Evolutionary conservation across 2,329 filamentous ascomycete genomes (phyloP), one percentile per base, ranked within the genome.

Genomic region (Aspergillus spinulosporus): DNA sequence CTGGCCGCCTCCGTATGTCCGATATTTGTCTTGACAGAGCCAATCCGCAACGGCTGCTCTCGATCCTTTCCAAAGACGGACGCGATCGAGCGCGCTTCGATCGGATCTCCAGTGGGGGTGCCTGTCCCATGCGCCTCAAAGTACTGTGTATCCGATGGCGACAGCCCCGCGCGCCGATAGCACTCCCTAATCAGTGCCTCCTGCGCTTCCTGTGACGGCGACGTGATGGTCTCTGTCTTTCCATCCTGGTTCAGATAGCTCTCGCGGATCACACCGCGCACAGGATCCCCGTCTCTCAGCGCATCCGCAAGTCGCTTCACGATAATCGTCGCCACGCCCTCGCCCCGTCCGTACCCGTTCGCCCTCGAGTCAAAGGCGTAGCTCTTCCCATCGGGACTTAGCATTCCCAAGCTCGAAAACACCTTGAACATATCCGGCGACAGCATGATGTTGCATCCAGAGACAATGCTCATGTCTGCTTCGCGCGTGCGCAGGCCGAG

Each of bases 121-220:
- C 77, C 78, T 2, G 78, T 80, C 29, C 76, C 77, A 57, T 80
- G 78, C 1, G 72, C 72, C 56, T 80, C 76, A n/a, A 79, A 77
- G 58, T 72, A 80, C 52, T 78, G 74, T 5, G 60, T 66, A 3
- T 74, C 66, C 4, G 71, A 64, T 1, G 66, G 57, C 51, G 76
- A 68, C 3, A 80, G 65, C 2, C 74, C 74, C 5, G 75, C 74
- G 26, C 64, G 62, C 1, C 54, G 46, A 57, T 80, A 80, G 0
- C 71, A 73, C 1, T 64, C 56, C 2, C 64, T 58, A 54, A 80
- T 79, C 3, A 79, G 65, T 3, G 64, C 61, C 4, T 68, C 65
- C 58, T 80, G 78, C 0, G 77, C 76, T 1, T 59, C 11, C 42
- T 60, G 52, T 36, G 61, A 72, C 1, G 74, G 74, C 60, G 75